Conservation (phyloP, 208 protist genomes). For the Trypanosoma avium region DNA sequence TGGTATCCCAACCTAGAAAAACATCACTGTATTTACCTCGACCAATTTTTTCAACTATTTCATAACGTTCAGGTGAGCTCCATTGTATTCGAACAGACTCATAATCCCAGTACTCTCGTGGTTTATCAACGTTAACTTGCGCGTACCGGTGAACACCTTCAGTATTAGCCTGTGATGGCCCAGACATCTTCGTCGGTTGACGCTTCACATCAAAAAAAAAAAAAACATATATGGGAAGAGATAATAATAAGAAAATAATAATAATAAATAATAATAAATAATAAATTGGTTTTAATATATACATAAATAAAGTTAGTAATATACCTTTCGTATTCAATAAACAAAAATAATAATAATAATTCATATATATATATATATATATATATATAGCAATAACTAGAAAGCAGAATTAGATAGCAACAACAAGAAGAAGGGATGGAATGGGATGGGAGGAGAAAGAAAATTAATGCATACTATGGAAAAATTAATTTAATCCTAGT, state of each 20-base stretch:
- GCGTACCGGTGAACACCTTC: conserved; percentile 74
- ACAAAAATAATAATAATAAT: background rate
- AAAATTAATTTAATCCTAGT: too few species aligned
- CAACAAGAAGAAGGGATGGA: background rate
- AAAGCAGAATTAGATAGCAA: conserved; percentile 5
- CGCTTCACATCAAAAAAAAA: background rate
- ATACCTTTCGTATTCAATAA: background rate
- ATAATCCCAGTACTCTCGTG: conserved; percentile 96
- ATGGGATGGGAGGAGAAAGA: background rate
- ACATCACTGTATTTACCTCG: conserved; percentile 99
- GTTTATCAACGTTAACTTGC: conserved; percentile 81
- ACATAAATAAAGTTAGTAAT: conserved; percentile 8
- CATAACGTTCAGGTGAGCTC: conserved; percentile 96
- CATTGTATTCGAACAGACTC: conserved; percentile 91
- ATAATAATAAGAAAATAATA: conserved; percentile 19
- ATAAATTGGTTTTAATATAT: too few species aligned
- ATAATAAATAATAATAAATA: conserved; percentile 15
- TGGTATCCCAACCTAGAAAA: conserved; percentile 97
- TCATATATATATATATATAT: too few species aligned
- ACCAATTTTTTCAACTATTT: conserved; percentile 96
- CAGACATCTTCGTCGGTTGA: conserved; percentile 25
- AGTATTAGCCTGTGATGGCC: conserved; percentile 28
- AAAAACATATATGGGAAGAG: background rate
- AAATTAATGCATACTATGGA: too few species aligned
- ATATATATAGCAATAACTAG: too few species aligned